phyloP scores from a whole-genome alignment of 2,329 filamentous ascomycete genomes.

The Bipolaris zeicola region DNA sequence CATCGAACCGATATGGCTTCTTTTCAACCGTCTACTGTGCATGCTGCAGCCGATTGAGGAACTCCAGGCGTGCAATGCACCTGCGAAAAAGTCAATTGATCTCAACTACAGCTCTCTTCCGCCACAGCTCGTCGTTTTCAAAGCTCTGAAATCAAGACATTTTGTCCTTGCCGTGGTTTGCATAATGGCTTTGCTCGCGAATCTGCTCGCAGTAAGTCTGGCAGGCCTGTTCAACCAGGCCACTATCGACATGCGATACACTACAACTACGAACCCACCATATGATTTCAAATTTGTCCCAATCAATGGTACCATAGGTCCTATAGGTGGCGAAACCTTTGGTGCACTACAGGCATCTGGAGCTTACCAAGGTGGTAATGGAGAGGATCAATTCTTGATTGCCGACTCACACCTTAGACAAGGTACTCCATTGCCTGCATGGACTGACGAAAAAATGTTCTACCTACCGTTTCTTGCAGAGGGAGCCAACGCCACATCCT shows the following conservation, averaged over 20 bases:
- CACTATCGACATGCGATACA: slow-evolving; percentile 7
- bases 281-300: slow-evolving; percentile 28
- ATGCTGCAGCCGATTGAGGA: slow-evolving; percentile 62
- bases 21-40: slow-evolving; percentile 61
- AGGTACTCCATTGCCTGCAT: slow-evolving; percentile 55
- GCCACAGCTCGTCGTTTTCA: slow-evolving; percentile 57
- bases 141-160: slow-evolving; percentile 55
- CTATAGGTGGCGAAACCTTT: neutral
- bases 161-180: slow-evolving; percentile 57
- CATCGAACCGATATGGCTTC: slow-evolving; percentile 62
- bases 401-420: slow-evolving; percentile 54
- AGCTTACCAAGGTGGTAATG: slow-evolving; percentile 34
- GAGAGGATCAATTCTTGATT: slow-evolving; percentile 50
- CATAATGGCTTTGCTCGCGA: slow-evolving; percentile 55
- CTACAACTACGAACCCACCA: slow-evolving; percentile 9
- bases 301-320: slow-evolving; percentile 35
- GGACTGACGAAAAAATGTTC: slow-evolving; percentile 54
- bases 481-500: neutral
- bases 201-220: slow-evolving; percentile 60
- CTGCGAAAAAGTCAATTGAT: slow-evolving; percentile 41
- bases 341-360: slow-evolving; percentile 15
- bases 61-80: slow-evolving; percentile 51
- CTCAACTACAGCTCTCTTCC: slow-evolving; percentile 62
- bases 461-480: slow-evolving; percentile 55
- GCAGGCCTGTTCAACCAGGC: slow-evolving; percentile 58